A percentile compares a stretch with the other conserved stretches of the same genome.
These are phyloP conservation scores for Dendrocalamus latiflorus DNA, from an alignment of 202 grass and related monocot species.

Conservation along the genomic window DNA sequence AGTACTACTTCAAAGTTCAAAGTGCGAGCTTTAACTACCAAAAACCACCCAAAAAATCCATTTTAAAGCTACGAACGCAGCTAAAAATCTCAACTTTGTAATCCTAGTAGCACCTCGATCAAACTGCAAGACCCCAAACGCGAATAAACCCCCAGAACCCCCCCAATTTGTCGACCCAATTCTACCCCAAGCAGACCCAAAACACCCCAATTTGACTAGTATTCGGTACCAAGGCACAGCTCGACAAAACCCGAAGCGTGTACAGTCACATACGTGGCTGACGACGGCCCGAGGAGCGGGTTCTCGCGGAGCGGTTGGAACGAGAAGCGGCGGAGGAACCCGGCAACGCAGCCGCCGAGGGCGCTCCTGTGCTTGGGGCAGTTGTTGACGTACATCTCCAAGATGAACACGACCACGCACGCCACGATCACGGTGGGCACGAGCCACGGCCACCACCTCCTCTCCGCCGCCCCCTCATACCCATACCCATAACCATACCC, in stretches of 20 bases:
- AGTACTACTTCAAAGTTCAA: neutral
- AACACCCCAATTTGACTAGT: neutral
- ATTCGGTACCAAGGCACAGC: neutral
- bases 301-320: constrained; percentile 95
- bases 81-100: neutral
- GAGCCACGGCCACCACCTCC: constrained; percentile 77
- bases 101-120: neutral
- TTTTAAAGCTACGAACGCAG: neutral
- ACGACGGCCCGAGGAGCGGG: constrained; percentile 76
- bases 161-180: neutral
- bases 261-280: constrained; percentile 49
- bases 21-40: neutral
- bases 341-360: constrained; percentile 54
- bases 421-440: constrained; percentile 79
- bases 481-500: constrained; percentile 37
- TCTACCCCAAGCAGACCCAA: neutral
- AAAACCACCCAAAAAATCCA: neutral
- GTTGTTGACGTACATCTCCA: constrained; percentile 93
- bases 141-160: neutral
- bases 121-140: neutral
- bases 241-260: neutral
- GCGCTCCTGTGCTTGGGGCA: constrained; percentile 50
- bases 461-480: constrained; percentile 40
- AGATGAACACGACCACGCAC: constrained; percentile 72
- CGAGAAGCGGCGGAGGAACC: constrained; percentile 71